Evolutionary conservation across 768 basidiomycete species (phyloP).

Genomic region (Podaxis sp.): DNA sequence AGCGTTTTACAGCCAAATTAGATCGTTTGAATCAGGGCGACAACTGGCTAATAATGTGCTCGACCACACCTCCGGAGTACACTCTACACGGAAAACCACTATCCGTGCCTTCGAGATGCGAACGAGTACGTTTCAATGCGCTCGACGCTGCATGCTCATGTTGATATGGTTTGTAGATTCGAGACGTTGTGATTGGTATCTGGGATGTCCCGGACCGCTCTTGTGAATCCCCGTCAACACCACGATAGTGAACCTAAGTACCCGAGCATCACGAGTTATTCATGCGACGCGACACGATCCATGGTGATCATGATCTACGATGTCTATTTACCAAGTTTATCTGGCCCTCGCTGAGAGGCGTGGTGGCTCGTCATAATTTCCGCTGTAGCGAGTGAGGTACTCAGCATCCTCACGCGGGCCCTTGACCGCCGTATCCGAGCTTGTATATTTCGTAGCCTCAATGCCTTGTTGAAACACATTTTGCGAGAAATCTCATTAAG

Average conservation of each 20-base stretch:
- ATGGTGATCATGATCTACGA: too few species aligned
- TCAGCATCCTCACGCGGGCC: too few species aligned
- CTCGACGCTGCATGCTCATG: neutral
- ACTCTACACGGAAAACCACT: neutral
- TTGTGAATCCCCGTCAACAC: neutral
- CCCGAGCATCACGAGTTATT: too few species aligned
- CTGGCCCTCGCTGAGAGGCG: neutral
- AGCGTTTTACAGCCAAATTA: conserved; percentile 5
- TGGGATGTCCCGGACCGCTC: neutral
- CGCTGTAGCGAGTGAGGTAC: too few species aligned
- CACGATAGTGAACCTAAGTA: neutral
- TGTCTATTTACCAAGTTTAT: too few species aligned
- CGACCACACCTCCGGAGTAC: neutral
- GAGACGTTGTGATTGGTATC: neutral
- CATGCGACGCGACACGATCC: too few species aligned
- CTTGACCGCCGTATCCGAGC: too few species aligned
- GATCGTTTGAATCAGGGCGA: conserved; percentile 1
- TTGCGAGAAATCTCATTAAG: too few species aligned
- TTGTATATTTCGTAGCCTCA: too few species aligned
- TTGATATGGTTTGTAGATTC: neutral
- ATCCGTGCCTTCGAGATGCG: neutral
- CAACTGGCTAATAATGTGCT: conserved; percentile 9
- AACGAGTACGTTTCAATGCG: neutral
- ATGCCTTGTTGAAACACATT: too few species aligned
- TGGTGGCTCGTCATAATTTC: too few species aligned